Base-by-base conservation (phyloP, 2,329 filamentous ascomycete genomes). In the Stagonosporopsis cucurbitacearum region DNA sequence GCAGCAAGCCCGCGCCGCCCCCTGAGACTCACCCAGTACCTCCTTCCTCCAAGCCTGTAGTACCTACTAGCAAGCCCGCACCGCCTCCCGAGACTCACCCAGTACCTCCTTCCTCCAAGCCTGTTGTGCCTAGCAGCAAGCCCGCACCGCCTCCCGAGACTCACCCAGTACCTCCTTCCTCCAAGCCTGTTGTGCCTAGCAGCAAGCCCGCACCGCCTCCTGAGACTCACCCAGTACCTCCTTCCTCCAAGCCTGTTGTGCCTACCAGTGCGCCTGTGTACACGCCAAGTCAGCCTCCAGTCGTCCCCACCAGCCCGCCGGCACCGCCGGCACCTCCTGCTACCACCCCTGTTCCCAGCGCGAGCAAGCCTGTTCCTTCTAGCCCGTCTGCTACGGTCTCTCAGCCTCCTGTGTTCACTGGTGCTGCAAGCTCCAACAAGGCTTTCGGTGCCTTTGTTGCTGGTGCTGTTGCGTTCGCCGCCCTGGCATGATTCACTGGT, bases 351-450 rank as follows among this genome's bases (percentile, higher is more conserved):
- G 52, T 50, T 22, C 46, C 54, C 51, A 40, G 44, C 50, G 20
- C 41, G 51, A 37, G 58, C 50, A 22, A 41, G 5, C 59, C 57
- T 8, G 39, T 45, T 28, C 35, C 52, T 15, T 51, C 53, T 3
- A 43, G 42, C 22, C 43, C 58, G 9, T 48, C 63, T 19, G 41
- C 54, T 6, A 56, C 62, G 32, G 48, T 55, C 8, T 50, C 55
- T 13, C 47, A 50, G 12, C 56, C 59, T 6, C 23, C 66, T 0
- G 49, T 65, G 59, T 70, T 55, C 63, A 69, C 66, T 55, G 68
- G 68, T 36, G 65, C 64, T 9, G 68, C 65, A n/a, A 45, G 33
- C 47, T 49, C 59, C 42, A 67, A 60, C 59, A 68, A 64, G 61
- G 67, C 65, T 22, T 37, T 68, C n/a, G 62, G 46, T 15, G 68